Evolutionary conservation across 306 rosid species (phyloP).

Genomic region (Corylus americana): DNA sequence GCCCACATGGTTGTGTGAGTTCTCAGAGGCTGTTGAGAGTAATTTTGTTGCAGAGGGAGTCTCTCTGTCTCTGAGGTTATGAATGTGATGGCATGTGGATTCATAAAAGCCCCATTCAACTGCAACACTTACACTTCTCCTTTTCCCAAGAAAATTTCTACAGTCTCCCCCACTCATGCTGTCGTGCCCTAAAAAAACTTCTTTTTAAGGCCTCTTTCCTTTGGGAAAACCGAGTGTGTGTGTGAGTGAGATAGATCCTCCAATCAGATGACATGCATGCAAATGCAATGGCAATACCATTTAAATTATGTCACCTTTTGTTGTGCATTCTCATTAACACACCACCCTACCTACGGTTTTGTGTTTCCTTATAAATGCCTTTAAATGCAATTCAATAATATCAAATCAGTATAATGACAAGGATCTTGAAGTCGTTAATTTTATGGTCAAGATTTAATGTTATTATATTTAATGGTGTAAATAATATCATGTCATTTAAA

Average conservation of each 20-base stretch:
- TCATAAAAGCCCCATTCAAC: slow-evolving; percentile 55
- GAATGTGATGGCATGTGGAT: slow-evolving; percentile 74
- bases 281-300: neutral
- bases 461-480: too few species aligned
- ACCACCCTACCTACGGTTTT: too few species aligned
- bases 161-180: slow-evolving; percentile 29
- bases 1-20: slow-evolving; percentile 61
- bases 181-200: slow-evolving; percentile 4
- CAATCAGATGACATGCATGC: neutral
- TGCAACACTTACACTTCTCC: slow-evolving; percentile 30
- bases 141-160: slow-evolving; percentile 46
- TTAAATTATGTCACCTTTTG: too few species aligned
- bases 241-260: neutral
- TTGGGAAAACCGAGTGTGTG: neutral
- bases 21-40: slow-evolving; percentile 32
- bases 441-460: too few species aligned
- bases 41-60: slow-evolving; percentile 48
- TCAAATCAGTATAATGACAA: too few species aligned
- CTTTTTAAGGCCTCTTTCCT: neutral
- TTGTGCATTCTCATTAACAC: too few species aligned
- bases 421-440: too few species aligned
- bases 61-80: neutral
- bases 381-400: too few species aligned
- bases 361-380: too few species aligned
- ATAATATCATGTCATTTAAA: too few species aligned